Percentiles rank a stretch among this genome's conserved stretches.
Evolutionary conservation across 2,329 filamentous ascomycete species (phyloP).

Genomic region (Chalaropsis thielavioides): DNA sequence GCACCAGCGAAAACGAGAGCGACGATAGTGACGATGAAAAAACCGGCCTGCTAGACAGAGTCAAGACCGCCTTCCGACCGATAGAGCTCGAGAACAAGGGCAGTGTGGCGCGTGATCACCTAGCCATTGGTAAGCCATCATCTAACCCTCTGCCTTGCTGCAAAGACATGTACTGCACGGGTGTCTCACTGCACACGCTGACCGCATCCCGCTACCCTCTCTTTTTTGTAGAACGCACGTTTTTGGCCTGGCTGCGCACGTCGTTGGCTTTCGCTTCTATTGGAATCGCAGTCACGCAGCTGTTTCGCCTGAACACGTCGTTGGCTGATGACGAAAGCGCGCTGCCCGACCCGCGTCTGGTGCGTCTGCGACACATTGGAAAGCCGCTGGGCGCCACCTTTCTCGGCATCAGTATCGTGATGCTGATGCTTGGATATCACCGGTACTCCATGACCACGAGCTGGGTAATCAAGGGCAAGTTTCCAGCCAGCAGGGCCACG

Average conservation of each 20-base stretch:
- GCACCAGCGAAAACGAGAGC: background rate
- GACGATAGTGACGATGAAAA: constrained; percentile 1
- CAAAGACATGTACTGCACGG: background rate
- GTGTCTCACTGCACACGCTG: background rate
- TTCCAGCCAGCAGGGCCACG: constrained; percentile 62
- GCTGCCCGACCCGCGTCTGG: constrained; percentile 25
- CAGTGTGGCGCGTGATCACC: constrained; percentile 66
- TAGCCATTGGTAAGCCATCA: constrained; percentile 49
- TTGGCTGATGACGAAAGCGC: constrained; percentile 27
- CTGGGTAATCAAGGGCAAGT: constrained; percentile 68
- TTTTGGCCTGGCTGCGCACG: constrained; percentile 72
- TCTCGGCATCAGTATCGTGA: constrained; percentile 58
- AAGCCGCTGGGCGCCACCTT: constrained; percentile 66
- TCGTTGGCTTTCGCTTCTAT: constrained; percentile 71
- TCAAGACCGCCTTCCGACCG: constrained; percentile 31
- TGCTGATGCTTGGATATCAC: constrained; percentile 62
- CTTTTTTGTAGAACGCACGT: constrained; percentile 52
- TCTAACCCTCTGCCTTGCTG: background rate
- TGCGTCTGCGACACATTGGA: constrained; percentile 46
- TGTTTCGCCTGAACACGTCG: constrained; percentile 67
- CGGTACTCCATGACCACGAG: constrained; percentile 65
- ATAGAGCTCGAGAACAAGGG: constrained; percentile 78
- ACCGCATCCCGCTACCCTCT: background rate
- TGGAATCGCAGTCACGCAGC: constrained; percentile 69
- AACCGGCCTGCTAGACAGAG: constrained; percentile 1